A percentile compares a stretch with the other conserved stretches of the same genome.
Conservation (phyloP, 257 asterid genomes). For the Fraxinus cuspidata region DNA sequence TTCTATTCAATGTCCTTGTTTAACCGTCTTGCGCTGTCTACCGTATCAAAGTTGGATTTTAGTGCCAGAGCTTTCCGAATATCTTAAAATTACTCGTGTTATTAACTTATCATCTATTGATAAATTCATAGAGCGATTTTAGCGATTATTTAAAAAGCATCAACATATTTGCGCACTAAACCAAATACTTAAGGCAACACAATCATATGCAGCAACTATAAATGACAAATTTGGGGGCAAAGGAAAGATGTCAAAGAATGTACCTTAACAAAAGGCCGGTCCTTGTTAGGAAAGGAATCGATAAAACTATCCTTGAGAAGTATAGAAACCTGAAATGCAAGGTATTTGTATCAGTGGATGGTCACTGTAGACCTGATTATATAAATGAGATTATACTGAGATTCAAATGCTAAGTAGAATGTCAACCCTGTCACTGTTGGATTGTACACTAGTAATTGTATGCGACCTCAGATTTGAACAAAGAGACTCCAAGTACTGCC, state of each 20-base stretch:
- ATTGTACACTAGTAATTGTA: conserved; percentile 79
- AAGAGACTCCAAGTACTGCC: conserved; percentile 71
- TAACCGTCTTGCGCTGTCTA: not conserved
- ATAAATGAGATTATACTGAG: conserved; percentile 5
- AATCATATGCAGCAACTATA: conserved; percentile 1
- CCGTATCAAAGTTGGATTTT: not conserved
- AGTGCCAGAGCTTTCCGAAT: not conserved
- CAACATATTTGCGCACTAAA: not conserved
- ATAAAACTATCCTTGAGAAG: conserved; percentile 86
- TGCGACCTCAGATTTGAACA: conserved; percentile 80
- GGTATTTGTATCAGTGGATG: conserved; percentile 23
- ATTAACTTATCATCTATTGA: not conserved
- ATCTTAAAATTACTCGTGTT: not conserved
- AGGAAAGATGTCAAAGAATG: not conserved
- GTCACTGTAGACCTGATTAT: not conserved
- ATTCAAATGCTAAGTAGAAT: conserved; percentile 13
- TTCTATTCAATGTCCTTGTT: not conserved
- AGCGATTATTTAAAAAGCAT: not conserved
- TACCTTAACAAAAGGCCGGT: conserved; percentile 81
- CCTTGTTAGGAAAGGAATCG: conserved; percentile 65
- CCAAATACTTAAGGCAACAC: not conserved
- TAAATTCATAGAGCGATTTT: no score
- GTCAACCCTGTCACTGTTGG: conserved; percentile 71
- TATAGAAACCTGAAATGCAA: conserved; percentile 67
- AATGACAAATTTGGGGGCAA: not conserved